Evolutionary conservation across 345 rosid genomes (phyloP), one percentile per base, ranked within the genome.

Genomic region (Bretschneidera sinensis): DNA sequence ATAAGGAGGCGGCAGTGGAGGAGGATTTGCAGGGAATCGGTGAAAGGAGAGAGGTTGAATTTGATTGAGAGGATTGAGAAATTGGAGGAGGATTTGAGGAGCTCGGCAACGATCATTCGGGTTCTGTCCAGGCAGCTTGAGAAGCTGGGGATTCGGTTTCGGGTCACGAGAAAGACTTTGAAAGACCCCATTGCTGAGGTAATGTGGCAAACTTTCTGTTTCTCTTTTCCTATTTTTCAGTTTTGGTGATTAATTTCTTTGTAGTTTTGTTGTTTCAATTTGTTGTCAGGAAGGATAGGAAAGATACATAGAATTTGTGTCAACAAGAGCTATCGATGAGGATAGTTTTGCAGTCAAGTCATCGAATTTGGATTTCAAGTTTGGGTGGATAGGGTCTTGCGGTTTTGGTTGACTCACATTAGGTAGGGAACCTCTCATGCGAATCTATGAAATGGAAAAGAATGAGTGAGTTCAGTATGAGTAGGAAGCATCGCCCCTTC

Each of bases 181-280:
- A 94, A 86, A 67, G 86, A 79, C 23, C 97, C 95, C 31, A 83
- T 94, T 62, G 76, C 83, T 53, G 81, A 94, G 97, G 99, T 94
- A 79, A 61, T 33, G 28, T 10, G 31, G 7, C 43, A 43, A 33
- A 23, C 62, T 15, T 62, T 59, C 24, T 52, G 17, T 2, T 22
- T 51, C 22, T 56, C 55, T 24, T 23, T 47, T 5, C 15, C 20
- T 24, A 43, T 24, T 18, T 22, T 28, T 63, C 33, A 33, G 18
- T 11, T 52, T 14, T 35, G n/a, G n/a, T n/a, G n/a, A n/a, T n/a
- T n/a, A n/a, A n/a, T n/a, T n/a, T n/a, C n/a, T n/a, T n/a, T n/a
- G n/a, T n/a, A n/a, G n/a, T n/a, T 39, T 39, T 39, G 45, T 39
- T 39, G 45, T 39, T 7, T 1, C 45, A 14, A 39, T 39, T 39